phyloP scores from a whole-genome alignment of 2,329 filamentous ascomycete genomes.

The Sclerotinia minor region DNA sequence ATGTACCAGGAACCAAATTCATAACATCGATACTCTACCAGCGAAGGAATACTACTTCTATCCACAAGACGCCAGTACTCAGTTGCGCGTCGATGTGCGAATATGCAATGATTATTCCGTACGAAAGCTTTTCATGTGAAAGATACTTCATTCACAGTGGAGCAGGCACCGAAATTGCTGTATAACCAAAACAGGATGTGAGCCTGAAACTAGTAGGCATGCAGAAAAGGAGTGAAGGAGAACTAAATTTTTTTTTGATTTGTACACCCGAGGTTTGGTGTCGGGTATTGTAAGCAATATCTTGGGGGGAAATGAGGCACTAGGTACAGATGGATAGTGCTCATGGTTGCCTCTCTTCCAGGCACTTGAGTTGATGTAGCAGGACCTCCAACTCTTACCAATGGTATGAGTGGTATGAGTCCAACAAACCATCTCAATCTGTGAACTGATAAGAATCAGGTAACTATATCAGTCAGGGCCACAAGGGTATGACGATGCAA shows the following conservation, averaged over 20 bases:
- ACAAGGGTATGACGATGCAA: background rate
- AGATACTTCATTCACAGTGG: background rate
- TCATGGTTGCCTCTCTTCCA: background rate
- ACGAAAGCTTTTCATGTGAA: background rate
- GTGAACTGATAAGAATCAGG: background rate
- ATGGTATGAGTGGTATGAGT: background rate
- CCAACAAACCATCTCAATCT: background rate
- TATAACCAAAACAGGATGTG: background rate
- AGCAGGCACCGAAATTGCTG: background rate
- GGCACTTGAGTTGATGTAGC: no score
- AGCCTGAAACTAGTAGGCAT: background rate
- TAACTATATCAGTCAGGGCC: background rate
- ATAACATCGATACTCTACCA: background rate
- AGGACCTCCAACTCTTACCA: background rate
- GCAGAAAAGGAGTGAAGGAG: background rate
- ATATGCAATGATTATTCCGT: background rate
- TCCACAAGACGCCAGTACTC: background rate
- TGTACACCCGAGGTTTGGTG: background rate
- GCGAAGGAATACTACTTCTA: background rate
- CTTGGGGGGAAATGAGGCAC: background rate
- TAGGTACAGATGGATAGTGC: background rate
- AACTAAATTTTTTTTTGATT: background rate
- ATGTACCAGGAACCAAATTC: background rate
- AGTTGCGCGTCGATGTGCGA: background rate
- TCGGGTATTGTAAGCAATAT: background rate